These are phyloP conservation scores for Cyberlindnera japonica DNA, from an alignment of 805 yeast genomes.

Conservation along the genomic window DNA sequence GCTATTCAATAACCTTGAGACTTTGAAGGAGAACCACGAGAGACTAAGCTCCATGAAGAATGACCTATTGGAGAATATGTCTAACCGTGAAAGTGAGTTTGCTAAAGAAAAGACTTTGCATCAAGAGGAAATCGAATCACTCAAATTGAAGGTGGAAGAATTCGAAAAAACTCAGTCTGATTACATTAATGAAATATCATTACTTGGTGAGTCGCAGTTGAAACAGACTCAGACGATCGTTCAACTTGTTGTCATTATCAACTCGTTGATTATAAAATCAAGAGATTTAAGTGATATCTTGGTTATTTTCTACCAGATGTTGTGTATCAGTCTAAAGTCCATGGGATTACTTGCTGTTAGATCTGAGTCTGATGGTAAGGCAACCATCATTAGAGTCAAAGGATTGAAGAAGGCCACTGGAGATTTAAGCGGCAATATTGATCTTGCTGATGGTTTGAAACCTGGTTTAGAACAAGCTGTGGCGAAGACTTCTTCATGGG, in stretches of 20 bases:
- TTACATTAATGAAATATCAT: conserved; percentile 1
- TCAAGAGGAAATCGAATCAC: conserved; percentile 46
- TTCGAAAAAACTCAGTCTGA: conserved; percentile 45
- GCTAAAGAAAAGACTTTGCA: conserved; percentile 47
- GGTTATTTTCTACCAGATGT: conserved; percentile 21
- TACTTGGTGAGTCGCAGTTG: not conserved
- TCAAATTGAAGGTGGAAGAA: conserved; percentile 43
- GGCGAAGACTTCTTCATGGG: conserved; percentile 44
- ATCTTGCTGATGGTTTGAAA: conserved; percentile 38
- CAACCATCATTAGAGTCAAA: conserved; percentile 65
- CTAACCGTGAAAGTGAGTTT: conserved; percentile 59
- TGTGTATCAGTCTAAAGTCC: conserved; percentile 23
- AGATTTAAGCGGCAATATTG: conserved; percentile 34
- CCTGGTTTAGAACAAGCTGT: conserved; percentile 36
- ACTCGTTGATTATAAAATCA: conserved; percentile 33
- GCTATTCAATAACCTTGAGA: conserved; percentile 7
- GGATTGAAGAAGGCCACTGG: conserved; percentile 55
- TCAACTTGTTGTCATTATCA: conserved; percentile 32
- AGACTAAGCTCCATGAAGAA: conserved; percentile 42
- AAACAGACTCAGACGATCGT: conserved; percentile 27
- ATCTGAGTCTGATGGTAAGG: conserved; percentile 31
- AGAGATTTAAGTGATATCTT: conserved; percentile 41
- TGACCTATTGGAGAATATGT: conserved; percentile 65
- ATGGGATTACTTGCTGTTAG: conserved; percentile 69
- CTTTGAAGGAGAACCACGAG: conserved; percentile 26